Percentiles rank a stretch among this genome's conserved stretches.
These are phyloP conservation scores for Colletotrichum endophyticum DNA, from an alignment of 2,329 filamentous ascomycete genomes.

Conservation along the genomic window DNA sequence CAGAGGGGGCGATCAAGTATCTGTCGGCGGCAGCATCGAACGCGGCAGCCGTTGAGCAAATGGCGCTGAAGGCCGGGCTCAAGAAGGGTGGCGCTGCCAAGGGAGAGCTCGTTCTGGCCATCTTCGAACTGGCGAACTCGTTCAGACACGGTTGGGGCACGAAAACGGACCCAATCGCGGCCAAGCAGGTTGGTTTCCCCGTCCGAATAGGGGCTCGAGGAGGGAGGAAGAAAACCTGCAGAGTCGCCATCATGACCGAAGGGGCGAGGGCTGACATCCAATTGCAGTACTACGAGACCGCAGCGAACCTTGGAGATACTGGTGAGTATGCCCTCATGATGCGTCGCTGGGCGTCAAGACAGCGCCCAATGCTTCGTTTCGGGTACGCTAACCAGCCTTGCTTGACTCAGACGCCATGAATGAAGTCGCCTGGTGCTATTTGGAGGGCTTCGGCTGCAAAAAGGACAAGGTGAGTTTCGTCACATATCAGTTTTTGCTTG, in stretches of 20 bases:
- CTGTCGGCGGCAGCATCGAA: constrained; percentile 90
- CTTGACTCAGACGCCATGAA: constrained; percentile 84
- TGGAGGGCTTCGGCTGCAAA: constrained; percentile 95
- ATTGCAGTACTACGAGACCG: constrained; percentile 90
- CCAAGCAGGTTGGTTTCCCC: constrained; percentile 63
- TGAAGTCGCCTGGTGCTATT: constrained; percentile 93
- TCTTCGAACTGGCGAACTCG: constrained; percentile 92
- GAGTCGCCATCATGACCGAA: background rate
- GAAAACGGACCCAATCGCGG: constrained; percentile 82
- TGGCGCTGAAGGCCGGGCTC: constrained; percentile 84
- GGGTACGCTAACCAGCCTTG: constrained; percentile 17
- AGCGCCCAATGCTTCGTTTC: background rate
- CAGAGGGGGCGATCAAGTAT: constrained; percentile 77
- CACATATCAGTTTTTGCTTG: constrained; percentile 28
- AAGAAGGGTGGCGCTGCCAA: constrained; percentile 95
- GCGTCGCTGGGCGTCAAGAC: background rate
- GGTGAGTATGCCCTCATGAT: constrained; percentile 47
- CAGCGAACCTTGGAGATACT: constrained; percentile 92
- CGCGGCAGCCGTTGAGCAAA: constrained; percentile 83
- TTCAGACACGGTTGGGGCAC: constrained; percentile 97
- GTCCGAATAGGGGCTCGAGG: background rate
- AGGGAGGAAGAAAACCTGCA: background rate
- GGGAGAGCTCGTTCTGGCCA: constrained; percentile 93
- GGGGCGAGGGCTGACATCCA: background rate
- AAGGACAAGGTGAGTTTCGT: constrained; percentile 89